These are phyloP conservation scores for Hypoxylon lienhwacheense DNA, from an alignment of 495 filamentous ascomycete genomes.

Conservation along the genomic window DNA sequence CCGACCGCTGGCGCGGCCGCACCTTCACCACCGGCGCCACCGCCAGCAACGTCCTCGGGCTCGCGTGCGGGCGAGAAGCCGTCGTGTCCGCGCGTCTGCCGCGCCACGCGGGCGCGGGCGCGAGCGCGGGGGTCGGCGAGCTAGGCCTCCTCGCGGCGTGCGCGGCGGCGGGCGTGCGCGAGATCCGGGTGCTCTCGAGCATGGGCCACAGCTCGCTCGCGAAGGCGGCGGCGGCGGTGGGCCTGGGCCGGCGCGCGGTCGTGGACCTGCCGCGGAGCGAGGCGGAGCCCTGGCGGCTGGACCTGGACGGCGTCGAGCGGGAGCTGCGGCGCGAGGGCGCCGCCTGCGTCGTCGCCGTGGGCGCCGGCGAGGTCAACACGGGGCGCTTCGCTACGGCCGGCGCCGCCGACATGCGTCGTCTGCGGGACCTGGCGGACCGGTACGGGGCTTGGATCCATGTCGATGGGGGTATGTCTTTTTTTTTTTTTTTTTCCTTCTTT, in stretches of 20 bases:
- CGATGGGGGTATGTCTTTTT: slow-evolving; percentile 63
- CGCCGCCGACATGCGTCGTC: slow-evolving; percentile 58
- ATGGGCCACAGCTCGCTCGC: slow-evolving; percentile 78
- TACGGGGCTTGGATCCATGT: slow-evolving; percentile 88
- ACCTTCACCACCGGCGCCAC: slow-evolving; percentile 93
- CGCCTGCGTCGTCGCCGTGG: slow-evolving; percentile 75
- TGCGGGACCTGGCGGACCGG: slow-evolving; percentile 70
- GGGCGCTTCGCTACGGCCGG: slow-evolving; percentile 73
- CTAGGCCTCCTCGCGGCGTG: slow-evolving; percentile 70
- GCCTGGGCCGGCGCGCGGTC: slow-evolving; percentile 72
- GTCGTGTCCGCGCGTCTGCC: slow-evolving; percentile 53
- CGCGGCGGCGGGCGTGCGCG: slow-evolving; percentile 59
- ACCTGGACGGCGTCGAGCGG: slow-evolving; percentile 59
- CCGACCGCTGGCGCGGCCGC: slow-evolving; percentile 56
- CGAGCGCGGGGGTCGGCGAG: slow-evolving; percentile 57
- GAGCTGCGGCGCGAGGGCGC: slow-evolving; percentile 52
- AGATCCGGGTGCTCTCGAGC: slow-evolving; percentile 76
- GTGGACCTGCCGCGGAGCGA: slow-evolving; percentile 56
- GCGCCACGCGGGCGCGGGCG: background rate
- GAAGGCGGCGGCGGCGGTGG: slow-evolving; percentile 81
- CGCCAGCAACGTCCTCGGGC: slow-evolving; percentile 77
- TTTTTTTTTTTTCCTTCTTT: no score
- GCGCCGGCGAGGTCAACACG: slow-evolving; percentile 89
- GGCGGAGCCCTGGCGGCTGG: slow-evolving; percentile 64
- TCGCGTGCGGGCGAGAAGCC: slow-evolving; percentile 75